Evolutionary conservation across 1,284 basidiomycete species (phyloP), one percentile per base, ranked within the genome.

Genomic region (Irpex sp.): DNA sequence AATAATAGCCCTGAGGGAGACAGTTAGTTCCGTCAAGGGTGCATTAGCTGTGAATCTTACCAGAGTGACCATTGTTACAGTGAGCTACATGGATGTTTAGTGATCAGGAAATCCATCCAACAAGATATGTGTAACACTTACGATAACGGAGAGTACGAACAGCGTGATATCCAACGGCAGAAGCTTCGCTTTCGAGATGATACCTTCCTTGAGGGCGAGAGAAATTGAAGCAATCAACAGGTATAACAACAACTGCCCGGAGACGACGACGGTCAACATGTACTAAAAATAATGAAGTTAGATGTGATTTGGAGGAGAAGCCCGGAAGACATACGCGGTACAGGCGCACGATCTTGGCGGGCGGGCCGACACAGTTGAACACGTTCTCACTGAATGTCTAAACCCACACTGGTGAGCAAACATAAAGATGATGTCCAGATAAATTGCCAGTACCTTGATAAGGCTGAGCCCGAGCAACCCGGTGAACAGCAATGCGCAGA

Each of bases 161-260:
- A 80, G 56, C 0, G 71, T 81, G 58, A 81, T 68, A 67, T 85
- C 87, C 1, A 55, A 33, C 8, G 26, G 21, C 11, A 55, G 53
- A 7, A 79, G 59, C 0, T 50, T 39, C 0, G 77, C 80, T 33
- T 50, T 58, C 81, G 79, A 5, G 56, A 61, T 1, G 83, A 82
- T 8, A 84, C 79, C 2, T 63, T 85, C 78, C 69, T 85, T 81
- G 39, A 82, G 73, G 84, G 85, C 87, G 6, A 88, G 78, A 21
- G 77, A 78, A 68, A 80, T 80, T 5, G 81, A 79, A 0, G 81
- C 75, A 4, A 83, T 69, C 11, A 86, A 75, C 51, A 84, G 76
- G 69, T 86, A 87, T 1, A 78, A 76, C 58, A 82, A 81, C 5
- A 88, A 72, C 69, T 87, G 85, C 3, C 87, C 73, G 65, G 80